Evolutionary conservation across 805 yeast species (phyloP).

Genomic region (Myxozyma mucilagina): DNA sequence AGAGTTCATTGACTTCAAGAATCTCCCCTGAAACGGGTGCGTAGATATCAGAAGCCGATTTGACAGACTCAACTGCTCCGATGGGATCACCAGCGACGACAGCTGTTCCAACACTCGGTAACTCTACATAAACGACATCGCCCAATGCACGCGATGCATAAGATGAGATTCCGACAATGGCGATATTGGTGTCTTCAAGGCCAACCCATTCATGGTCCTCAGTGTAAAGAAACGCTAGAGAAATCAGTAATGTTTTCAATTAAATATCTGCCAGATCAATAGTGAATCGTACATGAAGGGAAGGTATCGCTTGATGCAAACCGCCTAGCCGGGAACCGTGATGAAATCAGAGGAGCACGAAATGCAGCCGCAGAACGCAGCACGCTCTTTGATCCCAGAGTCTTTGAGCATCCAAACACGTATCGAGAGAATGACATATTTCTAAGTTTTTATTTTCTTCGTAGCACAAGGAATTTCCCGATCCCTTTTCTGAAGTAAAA

Average conservation of each 20-base stretch:
- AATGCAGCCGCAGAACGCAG: too few relatives aligned
- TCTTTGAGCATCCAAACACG: too few relatives aligned
- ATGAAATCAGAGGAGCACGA: too few relatives aligned
- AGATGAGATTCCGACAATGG: constrained; percentile 74
- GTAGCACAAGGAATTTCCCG: too few relatives aligned
- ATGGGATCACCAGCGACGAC: constrained; percentile 74
- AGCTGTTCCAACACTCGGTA: constrained; percentile 69
- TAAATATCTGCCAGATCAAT: neutral
- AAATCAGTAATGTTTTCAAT: too few relatives aligned
- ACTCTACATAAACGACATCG: constrained; percentile 91
- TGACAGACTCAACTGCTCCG: constrained; percentile 93
- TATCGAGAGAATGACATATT: too few relatives aligned
- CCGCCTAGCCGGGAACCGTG: too few relatives aligned
- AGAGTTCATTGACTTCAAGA: constrained; percentile 63
- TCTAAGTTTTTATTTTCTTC: too few relatives aligned
- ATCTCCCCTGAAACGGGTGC: constrained; percentile 81
- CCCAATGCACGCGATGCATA: constrained; percentile 97
- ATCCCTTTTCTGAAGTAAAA: too few relatives aligned
- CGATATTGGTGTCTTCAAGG: constrained; percentile 71
- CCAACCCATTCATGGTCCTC: constrained; percentile 96
- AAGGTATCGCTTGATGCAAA: too few relatives aligned
- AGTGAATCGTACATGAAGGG: neutral
- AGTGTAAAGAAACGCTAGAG: constrained; percentile 40
- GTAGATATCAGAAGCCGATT: constrained; percentile 90
- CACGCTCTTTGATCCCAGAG: too few relatives aligned